Evolutionary conservation across 1,284 basidiomycete genomes (phyloP), one percentile per base, ranked within the genome.

Genomic region (Cryptococcus maquisensis): DNA sequence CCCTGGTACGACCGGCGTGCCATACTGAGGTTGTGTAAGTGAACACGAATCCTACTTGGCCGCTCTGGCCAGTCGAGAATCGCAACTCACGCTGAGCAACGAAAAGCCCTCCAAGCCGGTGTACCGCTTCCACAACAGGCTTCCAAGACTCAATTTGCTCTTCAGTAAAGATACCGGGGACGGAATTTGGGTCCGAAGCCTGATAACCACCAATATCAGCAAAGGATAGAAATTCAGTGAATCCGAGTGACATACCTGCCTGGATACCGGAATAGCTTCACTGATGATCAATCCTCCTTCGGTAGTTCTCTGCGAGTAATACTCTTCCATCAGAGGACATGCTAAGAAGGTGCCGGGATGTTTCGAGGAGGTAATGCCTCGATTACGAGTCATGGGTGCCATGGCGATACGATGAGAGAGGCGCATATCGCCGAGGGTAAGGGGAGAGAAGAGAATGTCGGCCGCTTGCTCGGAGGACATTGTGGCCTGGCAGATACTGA

Each of bases 141-240:
- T 52, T 64, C 69, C 69, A 71, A 4, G 44, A 61, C 3, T 41
- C 47, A 20, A 54, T 39, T 41, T 71, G 69, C 49, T 71, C 67
- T 18, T 54, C 36, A 2, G 62, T 69, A 52, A 63, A 71, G 5
- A 48, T 41, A 23, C 60, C 60, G 20, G 60, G 60, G 5, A 62
- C 59, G 10, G 2, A 15, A 23, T 21, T 16, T 24, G 43, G 15
- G 21, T 44, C 43, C 12, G 43, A 15, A 8, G 43, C 43, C 24
- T 44, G 20, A 24, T 15, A 21, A 15, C 9, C 20, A 44, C 15
- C 23, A 3, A 7, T 16, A 44, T 24, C 24, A 16, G 43, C 20
- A 44, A 43, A 15, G 18, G 2, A 6, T 40, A 21, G 16, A 40
- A 12, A 6, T 6, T 40, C n/a, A 40, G 12, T 16, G n/a, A 16